Percentiles rank a stretch among this genome's conserved stretches.
These are phyloP conservation scores for Inga oerstediana DNA, from an alignment of 306 rosid genomes.

Conservation along the genomic window DNA sequence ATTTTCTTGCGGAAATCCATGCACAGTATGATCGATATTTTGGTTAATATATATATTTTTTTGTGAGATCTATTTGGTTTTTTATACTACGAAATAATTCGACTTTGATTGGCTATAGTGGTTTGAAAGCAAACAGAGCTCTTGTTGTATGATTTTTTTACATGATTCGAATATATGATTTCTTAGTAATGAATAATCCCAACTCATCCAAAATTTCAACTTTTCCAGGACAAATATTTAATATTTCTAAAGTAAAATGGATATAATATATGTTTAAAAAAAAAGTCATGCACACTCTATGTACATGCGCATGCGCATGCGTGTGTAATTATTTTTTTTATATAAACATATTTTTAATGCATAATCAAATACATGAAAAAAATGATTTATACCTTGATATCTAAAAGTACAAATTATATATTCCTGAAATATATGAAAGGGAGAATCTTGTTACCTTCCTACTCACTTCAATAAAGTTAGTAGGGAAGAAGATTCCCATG, in stretches of 20 bases:
- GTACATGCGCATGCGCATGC: neutral
- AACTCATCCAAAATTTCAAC: neutral
- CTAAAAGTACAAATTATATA: constrained; percentile 27
- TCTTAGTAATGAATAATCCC: neutral
- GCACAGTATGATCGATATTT: too few relatives aligned
- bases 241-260: too few relatives aligned
- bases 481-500: constrained; percentile 78
- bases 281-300: neutral
- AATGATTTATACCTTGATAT: neutral
- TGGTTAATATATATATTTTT: too few relatives aligned
- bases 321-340: neutral
- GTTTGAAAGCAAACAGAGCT: too few relatives aligned
- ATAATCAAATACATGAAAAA: too few relatives aligned
- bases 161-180: neutral
- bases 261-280: too few relatives aligned
- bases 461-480: constrained; percentile 87
- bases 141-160: too few relatives aligned
- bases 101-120: neutral
- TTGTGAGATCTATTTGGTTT: too few relatives aligned
- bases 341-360: neutral
- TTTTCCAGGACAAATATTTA: neutral
- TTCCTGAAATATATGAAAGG: constrained; percentile 39
- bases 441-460: constrained; percentile 96
- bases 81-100: too few relatives aligned
- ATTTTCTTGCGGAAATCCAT: neutral